These are phyloP conservation scores for Tuctoria greenei DNA, from an alignment of 176 grass and related monocot genomes.

Conservation along the genomic window DNA sequence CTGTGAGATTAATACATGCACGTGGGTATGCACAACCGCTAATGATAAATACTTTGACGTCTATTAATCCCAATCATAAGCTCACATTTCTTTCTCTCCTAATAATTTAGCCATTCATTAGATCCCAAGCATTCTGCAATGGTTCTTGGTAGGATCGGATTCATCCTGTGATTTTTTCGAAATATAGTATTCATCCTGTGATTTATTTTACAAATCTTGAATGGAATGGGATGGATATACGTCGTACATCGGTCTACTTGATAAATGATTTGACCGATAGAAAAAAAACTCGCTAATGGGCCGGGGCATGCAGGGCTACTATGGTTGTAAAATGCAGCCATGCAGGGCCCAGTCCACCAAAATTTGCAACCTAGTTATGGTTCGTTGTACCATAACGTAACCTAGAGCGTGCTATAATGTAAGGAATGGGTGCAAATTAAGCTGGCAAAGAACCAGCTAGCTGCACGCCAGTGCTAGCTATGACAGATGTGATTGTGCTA, in stretches of 20 bases:
- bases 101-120: conserved; percentile 33
- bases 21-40: too few species aligned
- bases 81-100: conserved; percentile 12
- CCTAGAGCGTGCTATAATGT: neutral
- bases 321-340: neutral
- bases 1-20: too few species aligned
- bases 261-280: conserved; percentile 24
- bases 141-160: neutral
- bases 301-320: neutral
- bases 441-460: too few species aligned
- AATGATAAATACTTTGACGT: too few species aligned
- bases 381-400: conserved; percentile 3
- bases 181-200: neutral
- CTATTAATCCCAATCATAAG: conserved; percentile 36
- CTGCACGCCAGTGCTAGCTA: too few species aligned
- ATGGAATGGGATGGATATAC: neutral
- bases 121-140: conserved; percentile 37
- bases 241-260: neutral
- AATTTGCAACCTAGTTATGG: conserved; percentile 25
- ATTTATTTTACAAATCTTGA: conserved; percentile 14
- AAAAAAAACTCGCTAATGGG: neutral
- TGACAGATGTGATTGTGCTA: too few species aligned
- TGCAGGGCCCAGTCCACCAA: conserved; percentile 27
- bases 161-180: too few species aligned
- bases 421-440: too few species aligned